Percentiles rank a stretch among this genome's conserved stretches.
Conservation (phyloP, 352 stramenopile species). For the Phytophthora fragariae region DNA sequence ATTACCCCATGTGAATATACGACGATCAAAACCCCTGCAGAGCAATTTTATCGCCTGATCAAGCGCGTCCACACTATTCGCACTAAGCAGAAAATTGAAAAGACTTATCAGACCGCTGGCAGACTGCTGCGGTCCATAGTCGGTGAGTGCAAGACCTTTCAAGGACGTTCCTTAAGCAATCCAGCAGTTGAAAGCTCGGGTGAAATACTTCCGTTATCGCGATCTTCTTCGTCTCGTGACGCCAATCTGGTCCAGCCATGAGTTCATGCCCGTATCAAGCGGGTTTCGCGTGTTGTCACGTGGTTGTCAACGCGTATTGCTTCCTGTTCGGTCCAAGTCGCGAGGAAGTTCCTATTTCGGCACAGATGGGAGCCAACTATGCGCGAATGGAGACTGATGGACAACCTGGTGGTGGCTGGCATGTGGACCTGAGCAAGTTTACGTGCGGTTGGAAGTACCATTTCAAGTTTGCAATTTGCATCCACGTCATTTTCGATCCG, state of each 20-base stretch:
- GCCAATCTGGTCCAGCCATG: neutral
- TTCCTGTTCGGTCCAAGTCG: neutral
- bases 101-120: neutral
- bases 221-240: neutral
- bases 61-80: slow-evolving; percentile 3
- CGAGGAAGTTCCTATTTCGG: neutral
- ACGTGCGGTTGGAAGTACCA: slow-evolving; percentile 8
- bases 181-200: neutral
- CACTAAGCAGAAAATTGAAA: neutral
- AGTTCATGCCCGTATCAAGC: neutral
- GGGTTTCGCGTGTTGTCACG: neutral
- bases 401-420: neutral
- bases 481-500: slow-evolving; percentile 8
- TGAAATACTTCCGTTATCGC: neutral
- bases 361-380: slow-evolving; percentile 9
- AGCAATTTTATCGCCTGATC: slow-evolving; percentile 2
- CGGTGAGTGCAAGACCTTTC: neutral
- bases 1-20: neutral
- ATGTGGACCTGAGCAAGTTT: neutral
- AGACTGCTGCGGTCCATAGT: neutral
- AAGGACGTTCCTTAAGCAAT: neutral
- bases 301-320: neutral
- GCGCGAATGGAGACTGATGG: slow-evolving; percentile 2
- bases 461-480: slow-evolving; percentile 12
- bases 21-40: neutral